A percentile compares a stretch with the other conserved stretches of the same genome.
phyloP scores from a whole-genome alignment of 164 flowering plant genomes.

The Brasenia schreberi region DNA sequence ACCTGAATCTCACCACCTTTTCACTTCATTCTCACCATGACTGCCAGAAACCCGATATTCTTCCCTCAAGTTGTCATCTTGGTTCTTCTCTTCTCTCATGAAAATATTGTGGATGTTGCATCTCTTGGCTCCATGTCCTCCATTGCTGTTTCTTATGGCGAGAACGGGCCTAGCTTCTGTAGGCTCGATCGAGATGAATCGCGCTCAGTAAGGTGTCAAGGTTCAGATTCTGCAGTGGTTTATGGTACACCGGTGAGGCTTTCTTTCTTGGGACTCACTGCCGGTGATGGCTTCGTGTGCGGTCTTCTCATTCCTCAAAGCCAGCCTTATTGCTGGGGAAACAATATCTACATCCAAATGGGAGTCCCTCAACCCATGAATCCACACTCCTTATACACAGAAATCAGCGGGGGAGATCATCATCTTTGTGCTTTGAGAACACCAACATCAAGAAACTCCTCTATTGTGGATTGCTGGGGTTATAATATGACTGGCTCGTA shows the following conservation, averaged over 20 bases:
- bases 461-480: slow-evolving; percentile 94
- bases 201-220: slow-evolving; percentile 65
- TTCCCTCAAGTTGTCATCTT: background rate
- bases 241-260: slow-evolving; percentile 58
- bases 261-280: slow-evolving; percentile 58
- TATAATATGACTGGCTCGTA: slow-evolving; percentile 80
- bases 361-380: slow-evolving; percentile 77
- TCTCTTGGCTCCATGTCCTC: slow-evolving; percentile 90
- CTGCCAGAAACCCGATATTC: background rate
- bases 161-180: slow-evolving; percentile 84
- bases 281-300: slow-evolving; percentile 91
- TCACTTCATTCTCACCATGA: background rate
- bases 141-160: slow-evolving; percentile 89
- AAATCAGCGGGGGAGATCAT: slow-evolving; percentile 89
- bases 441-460: slow-evolving; percentile 5
- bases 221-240: slow-evolving; percentile 67
- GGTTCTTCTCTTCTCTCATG: slow-evolving; percentile 3
- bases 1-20: background rate
- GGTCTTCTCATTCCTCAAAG: slow-evolving; percentile 55
- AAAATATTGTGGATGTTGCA: slow-evolving; percentile 21
- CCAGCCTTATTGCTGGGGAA: slow-evolving; percentile 97
- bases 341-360: slow-evolving; percentile 53
- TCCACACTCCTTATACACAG: slow-evolving; percentile 41
- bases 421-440: slow-evolving; percentile 61
- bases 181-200: slow-evolving; percentile 67